phyloP scores from a whole-genome alignment of 192 early-diverging fungal species.

The Geosiphon pyriformis region DNA sequence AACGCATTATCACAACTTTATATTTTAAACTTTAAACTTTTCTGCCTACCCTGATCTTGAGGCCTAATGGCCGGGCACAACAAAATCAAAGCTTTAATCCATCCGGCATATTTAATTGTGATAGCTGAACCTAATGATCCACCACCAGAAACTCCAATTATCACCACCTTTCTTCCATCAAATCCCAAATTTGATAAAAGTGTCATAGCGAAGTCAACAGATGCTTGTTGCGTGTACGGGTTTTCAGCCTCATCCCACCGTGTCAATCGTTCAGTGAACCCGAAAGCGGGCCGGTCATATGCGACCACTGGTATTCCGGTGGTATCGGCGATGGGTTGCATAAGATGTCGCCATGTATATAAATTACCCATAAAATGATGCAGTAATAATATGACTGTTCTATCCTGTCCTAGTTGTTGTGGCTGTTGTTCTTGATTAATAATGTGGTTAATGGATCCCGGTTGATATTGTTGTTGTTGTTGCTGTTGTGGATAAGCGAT shows the following conservation, averaged over 20 bases:
- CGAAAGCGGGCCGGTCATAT: constrained; percentile 18
- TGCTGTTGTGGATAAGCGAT: background rate
- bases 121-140: background rate
- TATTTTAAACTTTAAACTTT: background rate
- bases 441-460: too few relatives aligned
- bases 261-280: constrained; percentile 17
- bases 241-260: constrained; percentile 14
- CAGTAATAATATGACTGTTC: constrained; percentile 15
- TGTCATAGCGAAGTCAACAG: background rate
- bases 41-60: constrained; percentile 18
- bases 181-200: background rate
- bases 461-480: background rate
- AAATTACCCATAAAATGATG: constrained; percentile 18
- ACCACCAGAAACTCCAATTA: constrained; percentile 7
- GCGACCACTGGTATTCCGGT: constrained; percentile 19
- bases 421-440: background rate
- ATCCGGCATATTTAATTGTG: constrained; percentile 4
- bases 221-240: constrained; percentile 14
- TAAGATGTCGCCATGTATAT: constrained; percentile 10
- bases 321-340: constrained; percentile 20
- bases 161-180: background rate
- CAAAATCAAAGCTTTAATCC: background rate
- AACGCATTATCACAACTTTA: background rate
- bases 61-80: constrained; percentile 4
- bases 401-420: background rate